Evolutionary conservation across 2,329 filamentous ascomycete genomes (phyloP).

Genomic region (Claviceps paspali): DNA sequence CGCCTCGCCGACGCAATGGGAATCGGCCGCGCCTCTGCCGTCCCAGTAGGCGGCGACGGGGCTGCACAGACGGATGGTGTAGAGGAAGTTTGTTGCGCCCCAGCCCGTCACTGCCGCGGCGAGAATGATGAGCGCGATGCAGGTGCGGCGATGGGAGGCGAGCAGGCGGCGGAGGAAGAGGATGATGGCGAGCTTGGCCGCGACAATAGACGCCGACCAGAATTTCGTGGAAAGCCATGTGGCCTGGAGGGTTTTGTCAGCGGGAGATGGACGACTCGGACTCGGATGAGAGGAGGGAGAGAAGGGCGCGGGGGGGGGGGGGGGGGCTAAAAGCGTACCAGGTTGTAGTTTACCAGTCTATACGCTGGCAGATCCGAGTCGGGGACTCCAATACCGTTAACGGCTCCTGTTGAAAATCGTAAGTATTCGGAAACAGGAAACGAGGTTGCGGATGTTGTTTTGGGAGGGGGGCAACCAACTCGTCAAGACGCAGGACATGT

Average conservation of each 20-base stretch:
- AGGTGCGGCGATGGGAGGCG: slow-evolving; percentile 1
- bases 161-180: slow-evolving; percentile 6
- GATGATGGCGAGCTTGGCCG: slow-evolving; percentile 7
- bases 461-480: too few species aligned
- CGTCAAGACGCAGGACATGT: too few species aligned
- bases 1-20: background rate
- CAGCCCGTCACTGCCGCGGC: slow-evolving; percentile 5
- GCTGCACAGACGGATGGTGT: slow-evolving; percentile 5
- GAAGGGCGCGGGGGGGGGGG: too few species aligned
- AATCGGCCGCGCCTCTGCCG: slow-evolving; percentile 3
- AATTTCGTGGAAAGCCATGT: slow-evolving; percentile 8
- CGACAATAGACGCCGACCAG: slow-evolving; percentile 5
- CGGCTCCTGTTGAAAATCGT: too few species aligned
- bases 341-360: too few species aligned
- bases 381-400: too few species aligned
- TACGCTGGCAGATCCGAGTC: too few species aligned
- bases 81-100: slow-evolving; percentile 5
- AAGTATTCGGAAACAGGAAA: too few species aligned
- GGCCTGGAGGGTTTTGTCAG: slow-evolving; percentile 1
- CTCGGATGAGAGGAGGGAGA: background rate
- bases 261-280: background rate
- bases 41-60: slow-evolving; percentile 8
- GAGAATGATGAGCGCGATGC: slow-evolving; percentile 3
- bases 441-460: too few species aligned
- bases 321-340: too few species aligned